Evolutionary conservation across 2,329 filamentous ascomycete species (phyloP), one percentile per base, ranked within the genome.

Genomic region (Aspergillus novoparasiticus): DNA sequence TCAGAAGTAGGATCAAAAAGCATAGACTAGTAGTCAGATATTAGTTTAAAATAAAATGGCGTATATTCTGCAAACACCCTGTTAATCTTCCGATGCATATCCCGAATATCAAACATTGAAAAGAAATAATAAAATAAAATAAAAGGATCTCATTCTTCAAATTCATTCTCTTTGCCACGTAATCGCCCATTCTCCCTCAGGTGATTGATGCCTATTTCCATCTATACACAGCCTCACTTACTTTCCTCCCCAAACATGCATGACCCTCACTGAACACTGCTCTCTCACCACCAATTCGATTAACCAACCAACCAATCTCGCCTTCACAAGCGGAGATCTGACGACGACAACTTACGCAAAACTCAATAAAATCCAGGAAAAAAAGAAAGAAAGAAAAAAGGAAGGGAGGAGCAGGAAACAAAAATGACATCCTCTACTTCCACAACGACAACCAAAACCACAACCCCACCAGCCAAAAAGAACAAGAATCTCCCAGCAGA

Each of bases 351-450:
- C 36, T 16, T 16, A 19, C 14, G 16, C 16, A 41, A 41, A 41
- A 6, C 36, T 39, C 36, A 41, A 41, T 41, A 41, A 41, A 19
- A 16, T 41, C 9, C 36, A 41, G 12, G 9, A 1, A 28, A 48
- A 48, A n/a, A 9, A 39, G 16, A 39, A 19, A 39, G 10, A 39
- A 14, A 45, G 11, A 6, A 45, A 51, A 51, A 51, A n/a, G 3
- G 14, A 30, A 32, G 10, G 28, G 28, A 14, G 19, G 21, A 19
- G 23, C 14, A 39, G 14, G 26, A 58, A 10, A 28, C 16, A 19
- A 30, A 45, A n/a, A 59, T 64, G 63, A 28, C 59, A 19, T 30
- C 45, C 39, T 58, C 36, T n/a, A 56, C 57, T n/a, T 26, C 61
- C 34, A 28, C 36, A 26, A 46, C 57, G 11, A 41, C 53, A 14